Evolutionary conservation across 1,284 basidiomycete genomes (phyloP), one percentile per base, ranked within the genome.

Genomic region (Heterobasidion parviporum): DNA sequence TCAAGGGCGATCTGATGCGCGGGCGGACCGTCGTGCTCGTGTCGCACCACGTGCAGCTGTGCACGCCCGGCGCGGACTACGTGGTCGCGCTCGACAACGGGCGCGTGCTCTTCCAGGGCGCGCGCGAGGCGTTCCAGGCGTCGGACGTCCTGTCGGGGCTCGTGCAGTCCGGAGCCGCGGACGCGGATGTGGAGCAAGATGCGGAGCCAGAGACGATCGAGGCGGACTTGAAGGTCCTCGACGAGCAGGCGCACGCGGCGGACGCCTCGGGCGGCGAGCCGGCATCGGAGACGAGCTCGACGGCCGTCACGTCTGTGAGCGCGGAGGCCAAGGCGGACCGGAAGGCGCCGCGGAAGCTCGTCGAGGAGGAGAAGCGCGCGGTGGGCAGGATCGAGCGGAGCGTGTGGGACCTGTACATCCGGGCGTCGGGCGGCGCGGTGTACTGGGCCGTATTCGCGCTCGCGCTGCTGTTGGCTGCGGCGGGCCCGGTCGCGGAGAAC

Each of bases 321-420:
- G 62, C 70, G 4, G 75, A 76, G 8, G 64, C 65, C 18, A 81
- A 79, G 60, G 63, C 68, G 59, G 68, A 68, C 57, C 85, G 81
- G 68, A 92, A 90, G 67, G 68, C 80, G 1, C 87, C 90, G 0
- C 76, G 92, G 52, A 96, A 94, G 70, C 77, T 97, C 18, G 77
- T 97, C 36, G 93, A 96, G 67, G 94, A 97, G 64, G 94, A 97
- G 70, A 85, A 85, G 60, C 80, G 92, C 7, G 94, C 92, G 0
- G 85, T 92, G 20, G 94, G 94, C 1, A 81, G 86, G 44, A 92
- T 97, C 55, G 73, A 81, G 50, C 76, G 75, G 59, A 80, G 85
- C 46, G 87, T 97, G 16, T 98, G 94, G 94, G 68, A 74, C 59
- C 80, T 83, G 0, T 97, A 96, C 67, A 72, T 96, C 65, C 70